These are phyloP conservation scores for Lasiosphaeriaceae sp. DNA, from an alignment of 495 filamentous ascomycete genomes.

Conservation along the genomic window DNA sequence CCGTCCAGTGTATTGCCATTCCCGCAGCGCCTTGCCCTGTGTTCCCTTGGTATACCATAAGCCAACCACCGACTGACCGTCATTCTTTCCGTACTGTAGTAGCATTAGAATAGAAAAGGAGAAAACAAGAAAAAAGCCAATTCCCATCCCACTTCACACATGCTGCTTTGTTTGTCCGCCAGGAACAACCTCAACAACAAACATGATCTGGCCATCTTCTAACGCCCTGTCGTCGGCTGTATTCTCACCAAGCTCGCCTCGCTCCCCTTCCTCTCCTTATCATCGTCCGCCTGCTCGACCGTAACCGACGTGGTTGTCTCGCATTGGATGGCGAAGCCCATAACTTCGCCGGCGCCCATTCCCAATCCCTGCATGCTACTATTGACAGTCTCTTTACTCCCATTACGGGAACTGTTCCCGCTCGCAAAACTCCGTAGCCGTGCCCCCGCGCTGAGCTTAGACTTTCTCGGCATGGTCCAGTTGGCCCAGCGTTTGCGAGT, in stretches of 20 bases:
- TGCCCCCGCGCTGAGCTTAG: conserved; percentile 14
- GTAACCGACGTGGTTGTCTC: conserved; percentile 40
- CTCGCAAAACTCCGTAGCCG: conserved; percentile 11
- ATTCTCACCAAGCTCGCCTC: conserved; percentile 4
- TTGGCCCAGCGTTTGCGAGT: conserved; percentile 15
- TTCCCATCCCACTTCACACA: background rate
- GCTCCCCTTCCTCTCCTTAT: conserved; percentile 14
- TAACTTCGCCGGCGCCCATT: conserved; percentile 20
- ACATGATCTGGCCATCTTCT: background rate
- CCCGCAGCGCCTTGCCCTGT: background rate
- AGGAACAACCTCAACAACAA: background rate
- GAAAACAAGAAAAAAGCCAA: background rate
- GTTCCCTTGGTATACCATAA: conserved; percentile 1
- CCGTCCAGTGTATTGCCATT: background rate
- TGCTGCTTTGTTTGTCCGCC: background rate
- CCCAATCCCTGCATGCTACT: conserved; percentile 30
- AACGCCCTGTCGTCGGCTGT: background rate
- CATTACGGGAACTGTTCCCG: conserved; percentile 17
- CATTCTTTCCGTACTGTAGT: background rate
- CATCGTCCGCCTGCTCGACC: conserved; percentile 26
- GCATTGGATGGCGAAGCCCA: conserved; percentile 38
- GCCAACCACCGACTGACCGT: background rate
- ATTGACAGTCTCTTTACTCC: conserved; percentile 20
- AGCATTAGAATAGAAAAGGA: background rate
- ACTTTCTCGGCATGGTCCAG: conserved; percentile 11